Base-by-base conservation (phyloP, 805 yeast species). In the Candida namnaoensis region DNA sequence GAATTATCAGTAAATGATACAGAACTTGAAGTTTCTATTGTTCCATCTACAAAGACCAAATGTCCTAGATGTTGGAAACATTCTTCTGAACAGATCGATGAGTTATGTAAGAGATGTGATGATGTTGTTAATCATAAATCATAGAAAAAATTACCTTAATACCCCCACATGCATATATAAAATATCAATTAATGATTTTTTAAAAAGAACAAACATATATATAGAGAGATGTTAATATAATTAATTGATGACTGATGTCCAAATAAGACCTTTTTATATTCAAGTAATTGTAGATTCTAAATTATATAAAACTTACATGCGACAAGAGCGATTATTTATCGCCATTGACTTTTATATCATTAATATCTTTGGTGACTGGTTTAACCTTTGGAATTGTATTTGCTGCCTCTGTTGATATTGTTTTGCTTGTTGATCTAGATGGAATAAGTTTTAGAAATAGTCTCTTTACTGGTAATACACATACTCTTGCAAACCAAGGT, bases 21-120 rank as follows among this genome's bases (percentile, higher is more conserved):
- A 8, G 54, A 40, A 4, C 42, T 68, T 7, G 49, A 48, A 1
- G 52, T 76, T 5, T 47, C 57, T 3, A 71, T 82, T 3, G 60
- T 68, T 7, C 66, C 69, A 5, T 72, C 88, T 0, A 43, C 57
- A 0, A 54, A 65, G 2, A 62, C 64, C 40, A 88, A 88, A 53
- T 93, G 99, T 58, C 95, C 96, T 7, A 74, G 99, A 57, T 93
- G 99, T 62, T 93, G 99, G 99, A 86, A 86, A 53, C 79, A 64
- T 55, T 75, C 74, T 7, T 66, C 95, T 0, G 60, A 53, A 1
- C 50, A 46, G 0, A 78, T 71, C 32, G 76, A 76, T 10, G 59
- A 58, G 1, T 63, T 88, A 27, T 91, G 99, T 59, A 35, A 41
- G 1, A 73, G 93, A 49, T 91, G 98, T 63, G 67, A 64, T 3